phyloP scores from a whole-genome alignment of 305 asterid genomes.

The Euphrasia arctica region DNA sequence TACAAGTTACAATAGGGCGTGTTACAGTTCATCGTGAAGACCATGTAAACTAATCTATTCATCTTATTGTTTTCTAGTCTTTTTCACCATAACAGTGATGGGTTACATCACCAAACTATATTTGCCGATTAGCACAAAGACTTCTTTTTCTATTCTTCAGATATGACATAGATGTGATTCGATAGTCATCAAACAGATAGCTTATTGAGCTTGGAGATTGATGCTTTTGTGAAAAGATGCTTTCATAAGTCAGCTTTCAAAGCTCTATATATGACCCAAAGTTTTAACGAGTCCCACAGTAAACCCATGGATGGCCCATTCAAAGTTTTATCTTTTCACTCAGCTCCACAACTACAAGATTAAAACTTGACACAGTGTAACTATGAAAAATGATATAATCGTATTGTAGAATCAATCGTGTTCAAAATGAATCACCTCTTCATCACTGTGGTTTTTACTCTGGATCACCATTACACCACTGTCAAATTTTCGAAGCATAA shows the following conservation, averaged over 20 bases:
- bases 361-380: conserved; percentile 9
- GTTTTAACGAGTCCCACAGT: background rate
- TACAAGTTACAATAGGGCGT: too few relatives aligned
- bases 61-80: background rate
- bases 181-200: conserved; percentile 19
- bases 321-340: conserved; percentile 13
- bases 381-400: background rate
- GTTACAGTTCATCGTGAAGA: too few relatives aligned
- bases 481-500: conserved; percentile 92
- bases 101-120: background rate
- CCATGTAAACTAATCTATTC: too few relatives aligned
- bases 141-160: conserved; percentile 13
- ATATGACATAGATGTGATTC: conserved; percentile 13
- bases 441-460: conserved; percentile 83
- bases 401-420: conserved; percentile 10
- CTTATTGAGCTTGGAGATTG: conserved; percentile 14
- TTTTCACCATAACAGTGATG: conserved; percentile 3
- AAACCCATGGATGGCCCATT: background rate
- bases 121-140: background rate
- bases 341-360: conserved; percentile 1
- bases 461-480: conserved; percentile 98
- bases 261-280: too few relatives aligned
- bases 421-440: conserved; percentile 54
- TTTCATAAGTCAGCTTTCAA: too few relatives aligned
- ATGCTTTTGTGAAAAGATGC: background rate